Conservation (phyloP, 345 rosid species). For the Syzygium jambos region DNA sequence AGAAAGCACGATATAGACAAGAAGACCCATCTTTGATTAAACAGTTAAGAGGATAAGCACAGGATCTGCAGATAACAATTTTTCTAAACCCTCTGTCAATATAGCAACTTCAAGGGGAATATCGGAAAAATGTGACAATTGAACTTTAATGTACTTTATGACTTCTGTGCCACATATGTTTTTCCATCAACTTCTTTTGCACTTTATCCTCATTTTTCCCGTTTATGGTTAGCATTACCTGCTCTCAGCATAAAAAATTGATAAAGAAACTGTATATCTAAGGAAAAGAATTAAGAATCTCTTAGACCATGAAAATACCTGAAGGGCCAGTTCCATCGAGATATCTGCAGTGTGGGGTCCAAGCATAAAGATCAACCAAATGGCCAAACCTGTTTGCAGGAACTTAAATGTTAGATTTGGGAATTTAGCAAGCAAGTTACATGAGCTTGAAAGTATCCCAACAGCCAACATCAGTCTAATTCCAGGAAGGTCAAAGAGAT, state of each 20-base stretch:
- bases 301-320: constrained; percentile 37
- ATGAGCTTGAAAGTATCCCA: background rate
- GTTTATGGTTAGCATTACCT: background rate
- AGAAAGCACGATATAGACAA: background rate
- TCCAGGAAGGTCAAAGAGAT: background rate
- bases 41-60: background rate
- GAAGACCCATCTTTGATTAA: background rate
- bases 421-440: background rate
- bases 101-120: background rate
- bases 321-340: constrained; percentile 89
- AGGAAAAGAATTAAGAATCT: background rate
- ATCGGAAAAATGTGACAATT: background rate
- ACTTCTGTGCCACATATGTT: background rate
- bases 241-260: background rate
- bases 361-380: constrained; percentile 73
- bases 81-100: background rate
- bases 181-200: background rate
- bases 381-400: constrained; percentile 65
- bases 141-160: background rate
- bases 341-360: constrained; percentile 95
- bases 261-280: background rate
- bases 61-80: background rate
- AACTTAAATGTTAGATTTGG: background rate
- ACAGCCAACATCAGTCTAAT: background rate
- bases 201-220: background rate